Percentiles rank a stretch among this genome's conserved stretches.
These are phyloP conservation scores for Coemansia sp. DNA, from an alignment of 192 early-diverging fungal genomes.

Conservation along the genomic window DNA sequence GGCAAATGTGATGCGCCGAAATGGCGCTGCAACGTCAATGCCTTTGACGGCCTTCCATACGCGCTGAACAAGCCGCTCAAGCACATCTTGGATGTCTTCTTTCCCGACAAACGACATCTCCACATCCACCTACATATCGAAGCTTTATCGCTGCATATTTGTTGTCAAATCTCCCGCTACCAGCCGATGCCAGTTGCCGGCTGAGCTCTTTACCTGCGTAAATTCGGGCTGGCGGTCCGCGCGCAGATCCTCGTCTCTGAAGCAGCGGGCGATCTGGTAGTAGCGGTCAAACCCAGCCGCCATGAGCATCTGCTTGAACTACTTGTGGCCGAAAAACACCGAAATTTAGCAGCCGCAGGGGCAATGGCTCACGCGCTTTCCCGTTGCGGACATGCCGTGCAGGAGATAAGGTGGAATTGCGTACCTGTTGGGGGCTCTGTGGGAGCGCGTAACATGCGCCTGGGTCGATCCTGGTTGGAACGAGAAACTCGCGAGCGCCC, in stretches of 20 bases:
- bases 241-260: conserved; percentile 83
- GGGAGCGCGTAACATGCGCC: conserved; percentile 82
- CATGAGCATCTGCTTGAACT: conserved; percentile 95
- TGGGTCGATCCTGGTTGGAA: conserved; percentile 68
- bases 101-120: conserved; percentile 82
- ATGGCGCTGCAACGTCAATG: conserved; percentile 55
- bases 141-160: neutral
- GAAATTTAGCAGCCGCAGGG: neutral
- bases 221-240: conserved; percentile 92
- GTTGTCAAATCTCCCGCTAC: neutral
- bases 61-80: conserved; percentile 66
- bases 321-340: neutral
- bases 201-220: conserved; percentile 84
- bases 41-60: conserved; percentile 60
- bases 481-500: conserved; percentile 90
- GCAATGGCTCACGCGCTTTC: neutral
- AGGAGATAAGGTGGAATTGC: neutral
- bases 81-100: conserved; percentile 63
- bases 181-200: too few relatives aligned
- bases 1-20: conserved; percentile 74
- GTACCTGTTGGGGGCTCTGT: conserved; percentile 84
- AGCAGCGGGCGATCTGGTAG: conserved; percentile 90
- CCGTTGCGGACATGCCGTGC: too few relatives aligned
- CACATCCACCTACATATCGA: conserved; percentile 68
- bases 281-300: conserved; percentile 84